These are phyloP conservation scores for Neocucurbitaria cava DNA, from an alignment of 2,329 filamentous ascomycete genomes.

Conservation along the genomic window DNA sequence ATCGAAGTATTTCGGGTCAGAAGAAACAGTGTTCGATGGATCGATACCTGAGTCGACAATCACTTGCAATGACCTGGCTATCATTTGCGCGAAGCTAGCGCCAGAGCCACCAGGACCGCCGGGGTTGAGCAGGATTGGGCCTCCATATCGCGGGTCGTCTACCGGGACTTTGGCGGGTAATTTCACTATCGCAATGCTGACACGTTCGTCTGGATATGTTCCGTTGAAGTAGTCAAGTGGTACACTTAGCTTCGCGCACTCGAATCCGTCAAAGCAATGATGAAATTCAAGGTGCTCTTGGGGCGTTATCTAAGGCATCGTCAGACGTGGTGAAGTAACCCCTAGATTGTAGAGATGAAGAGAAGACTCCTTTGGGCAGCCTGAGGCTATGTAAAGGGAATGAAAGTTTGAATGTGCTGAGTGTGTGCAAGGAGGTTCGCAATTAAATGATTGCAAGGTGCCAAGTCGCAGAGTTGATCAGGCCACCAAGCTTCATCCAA, in stretches of 20 bases:
- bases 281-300: slow-evolving; percentile 38
- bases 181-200: slow-evolving; percentile 43
- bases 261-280: slow-evolving; percentile 38
- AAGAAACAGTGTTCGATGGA: slow-evolving; percentile 6
- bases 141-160: slow-evolving; percentile 48
- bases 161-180: slow-evolving; percentile 44
- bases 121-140: slow-evolving; percentile 53
- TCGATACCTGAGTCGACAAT: slow-evolving; percentile 36
- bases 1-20: slow-evolving; percentile 49
- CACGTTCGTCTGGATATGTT: slow-evolving; percentile 32
- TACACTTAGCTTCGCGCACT: slow-evolving; percentile 46
- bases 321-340: slow-evolving; percentile 14
- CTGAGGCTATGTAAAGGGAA: neutral
- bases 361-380: neutral
- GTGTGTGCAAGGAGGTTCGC: no score
- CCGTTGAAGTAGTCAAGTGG: slow-evolving; percentile 49
- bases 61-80: slow-evolving; percentile 33
- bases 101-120: slow-evolving; percentile 55
- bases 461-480: neutral
- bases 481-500: neutral
- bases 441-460: no score
- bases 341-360: neutral
- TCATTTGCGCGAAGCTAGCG: slow-evolving; percentile 34
- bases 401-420: no score
- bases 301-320: slow-evolving; percentile 28